Base-by-base conservation (phyloP, 108 stramenopile genomes). In the Aurantiochytrium sp. region DNA sequence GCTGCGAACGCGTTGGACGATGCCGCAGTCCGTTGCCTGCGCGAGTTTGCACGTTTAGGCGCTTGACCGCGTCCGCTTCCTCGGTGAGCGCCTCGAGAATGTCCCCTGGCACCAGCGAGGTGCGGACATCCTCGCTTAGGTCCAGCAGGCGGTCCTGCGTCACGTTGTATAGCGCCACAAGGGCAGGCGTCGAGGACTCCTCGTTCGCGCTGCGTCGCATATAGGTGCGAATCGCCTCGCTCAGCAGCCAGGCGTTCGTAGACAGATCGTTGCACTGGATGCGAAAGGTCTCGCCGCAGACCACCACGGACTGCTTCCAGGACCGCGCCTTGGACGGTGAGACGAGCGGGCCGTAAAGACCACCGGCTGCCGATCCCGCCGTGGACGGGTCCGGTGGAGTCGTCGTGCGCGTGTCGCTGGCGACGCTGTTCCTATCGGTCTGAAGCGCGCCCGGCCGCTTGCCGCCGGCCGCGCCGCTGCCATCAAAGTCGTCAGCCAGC, bases 211-310 rank as follows among this genome's bases (percentile, higher is more conserved):
- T 81, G 42, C 30, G 39, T 6, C 73, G 39, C 39, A 81, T 81
- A 30, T 39, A 81, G 24, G 45, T 48, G 39, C 73, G 73, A 15
- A 81, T 81, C 10, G 73, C 73, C 73, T 81, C 73, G 45, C 73
- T 81, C 1, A 81, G 73, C 39, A 81, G 73, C 73, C 73, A 81
- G 12, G 73, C 73, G 45, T 81, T 81, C 19, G 73, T 81, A 42
- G 73, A 81, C 12, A 48, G 42, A 24, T 41, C 73, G 21, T 6
- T 30, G 73, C 73, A 81, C 39, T 41, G 73, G 39, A 81, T 81
- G 1, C 3, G 42, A 48, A 48, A 81, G 42, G 73, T 81, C 2
- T 81, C 73, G 42, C 73, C 73, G 45, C 39, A 48, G 21, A 81
- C 45, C 6, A 48, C n/a, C 12, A 81, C 45, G 10, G 2, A 1